Percentiles rank a stretch among this genome's conserved stretches.
Evolutionary conservation across 306 rosid species (phyloP).

Genomic region (Amphicarpaea edgeworthii): DNA sequence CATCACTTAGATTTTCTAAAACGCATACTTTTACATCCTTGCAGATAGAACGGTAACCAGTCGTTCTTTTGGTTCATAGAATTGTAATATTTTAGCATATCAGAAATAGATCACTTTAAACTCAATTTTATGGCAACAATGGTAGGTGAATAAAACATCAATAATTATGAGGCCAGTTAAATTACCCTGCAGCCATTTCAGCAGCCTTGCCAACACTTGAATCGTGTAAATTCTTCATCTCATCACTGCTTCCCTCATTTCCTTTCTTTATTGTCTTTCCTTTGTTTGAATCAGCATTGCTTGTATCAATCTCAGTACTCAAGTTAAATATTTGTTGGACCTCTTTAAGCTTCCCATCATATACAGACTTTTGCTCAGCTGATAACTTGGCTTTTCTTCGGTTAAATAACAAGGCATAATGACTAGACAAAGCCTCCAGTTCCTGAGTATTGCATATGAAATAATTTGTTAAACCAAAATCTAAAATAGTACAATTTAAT

Average conservation of each 20-base stretch:
- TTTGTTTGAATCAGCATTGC: slow-evolving; percentile 63
- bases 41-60: neutral
- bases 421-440: slow-evolving; percentile 91
- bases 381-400: slow-evolving; percentile 85
- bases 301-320: slow-evolving; percentile 67
- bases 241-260: slow-evolving; percentile 73
- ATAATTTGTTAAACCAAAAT: slow-evolving; percentile 36
- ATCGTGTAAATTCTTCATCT: slow-evolving; percentile 85
- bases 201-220: slow-evolving; percentile 95
- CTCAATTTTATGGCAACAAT: slow-evolving; percentile 9
- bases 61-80: neutral
- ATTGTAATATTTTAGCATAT: slow-evolving; percentile 25
- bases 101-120: slow-evolving; percentile 29
- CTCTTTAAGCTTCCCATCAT: slow-evolving; percentile 88
- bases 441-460: slow-evolving; percentile 65
- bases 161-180: slow-evolving; percentile 1
- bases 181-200: slow-evolving; percentile 98
- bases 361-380: slow-evolving; percentile 71
- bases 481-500: slow-evolving; percentile 11
- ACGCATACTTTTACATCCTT: neutral
- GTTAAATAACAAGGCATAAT: slow-evolving; percentile 83
- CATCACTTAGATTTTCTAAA: neutral
- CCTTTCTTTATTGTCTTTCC: slow-evolving; percentile 77
- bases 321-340: slow-evolving; percentile 86
- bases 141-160: slow-evolving; percentile 18